Evolutionary conservation across 352 stramenopile genomes (phyloP).

Genomic region (Globisporangium echinulatum): DNA sequence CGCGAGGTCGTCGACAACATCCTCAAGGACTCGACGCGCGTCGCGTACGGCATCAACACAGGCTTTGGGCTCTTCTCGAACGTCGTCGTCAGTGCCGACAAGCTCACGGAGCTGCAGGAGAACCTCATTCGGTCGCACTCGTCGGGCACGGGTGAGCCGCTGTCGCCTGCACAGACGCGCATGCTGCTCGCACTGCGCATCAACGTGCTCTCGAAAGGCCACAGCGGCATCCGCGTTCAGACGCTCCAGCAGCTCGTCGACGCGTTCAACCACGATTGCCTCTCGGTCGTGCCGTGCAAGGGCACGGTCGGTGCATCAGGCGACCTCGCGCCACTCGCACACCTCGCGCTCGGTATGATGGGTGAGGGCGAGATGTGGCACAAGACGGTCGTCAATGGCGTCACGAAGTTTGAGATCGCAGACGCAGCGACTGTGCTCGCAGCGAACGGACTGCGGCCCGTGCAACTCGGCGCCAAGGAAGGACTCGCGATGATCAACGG

Average conservation of each 20-base stretch:
- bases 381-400: slow-evolving; percentile 39
- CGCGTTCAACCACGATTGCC: slow-evolving; percentile 83
- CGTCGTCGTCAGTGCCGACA: slow-evolving; percentile 80
- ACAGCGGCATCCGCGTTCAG: slow-evolving; percentile 74
- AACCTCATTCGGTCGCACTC: slow-evolving; percentile 81
- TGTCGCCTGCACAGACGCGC: slow-evolving; percentile 67
- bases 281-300: slow-evolving; percentile 80
- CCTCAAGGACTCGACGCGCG: slow-evolving; percentile 65
- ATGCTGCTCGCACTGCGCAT: slow-evolving; percentile 87
- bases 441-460: slow-evolving; percentile 60
- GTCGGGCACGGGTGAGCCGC: slow-evolving; percentile 70
- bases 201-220: slow-evolving; percentile 86
- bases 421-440: slow-evolving; percentile 63
- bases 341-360: slow-evolving; percentile 88
- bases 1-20: slow-evolving; percentile 85
- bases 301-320: slow-evolving; percentile 86
- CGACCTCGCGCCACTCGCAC: slow-evolving; percentile 79
- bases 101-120: slow-evolving; percentile 82
- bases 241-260: slow-evolving; percentile 76
- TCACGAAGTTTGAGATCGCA: slow-evolving; percentile 36
- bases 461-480: slow-evolving; percentile 84
- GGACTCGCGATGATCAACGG: slow-evolving; percentile 90
- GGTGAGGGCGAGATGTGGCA: slow-evolving; percentile 86
- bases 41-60: slow-evolving; percentile 91
- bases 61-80: slow-evolving; percentile 90